These are phyloP conservation scores for Aspergillus pseudotamarii DNA, from an alignment of 2,329 filamentous ascomycete species.

Conservation along the genomic window DNA sequence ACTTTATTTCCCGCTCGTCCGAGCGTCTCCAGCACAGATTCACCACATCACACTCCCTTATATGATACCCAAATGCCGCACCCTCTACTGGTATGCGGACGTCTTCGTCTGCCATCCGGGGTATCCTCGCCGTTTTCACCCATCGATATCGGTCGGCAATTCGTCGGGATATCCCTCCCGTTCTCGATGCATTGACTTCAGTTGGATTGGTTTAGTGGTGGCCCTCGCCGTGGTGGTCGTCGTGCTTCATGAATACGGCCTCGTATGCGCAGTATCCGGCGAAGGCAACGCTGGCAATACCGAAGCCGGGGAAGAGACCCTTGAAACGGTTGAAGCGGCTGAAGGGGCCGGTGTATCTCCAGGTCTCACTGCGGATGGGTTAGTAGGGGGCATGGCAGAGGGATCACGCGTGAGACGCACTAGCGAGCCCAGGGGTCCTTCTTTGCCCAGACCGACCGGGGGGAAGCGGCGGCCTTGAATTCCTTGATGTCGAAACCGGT, in stretches of 20 bases:
- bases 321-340: conserved; percentile 88
- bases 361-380: conserved; percentile 71
- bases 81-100: background rate
- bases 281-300: conserved; percentile 90
- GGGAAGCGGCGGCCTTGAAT: conserved; percentile 71
- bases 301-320: conserved; percentile 82
- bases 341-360: conserved; percentile 91
- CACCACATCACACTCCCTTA: background rate
- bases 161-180: background rate
- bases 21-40: background rate
- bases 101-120: conserved; percentile 20
- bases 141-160: conserved; percentile 16
- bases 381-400: conserved; percentile 12
- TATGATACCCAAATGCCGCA: background rate
- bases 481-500: conserved; percentile 90
- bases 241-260: conserved; percentile 78
- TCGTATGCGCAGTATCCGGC: conserved; percentile 87
- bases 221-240: conserved; percentile 59
- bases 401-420: conserved; percentile 46
- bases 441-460: conserved; percentile 51
- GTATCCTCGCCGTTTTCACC: conserved; percentile 18
- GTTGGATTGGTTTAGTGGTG: conserved; percentile 54
- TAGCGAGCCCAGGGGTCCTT: conserved; percentile 66
- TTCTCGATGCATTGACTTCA: conserved; percentile 1
- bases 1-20: conserved; percentile 3